Base-by-base conservation (phyloP, 73 alveolate genomes). In the Effrenium voratum region DNA sequence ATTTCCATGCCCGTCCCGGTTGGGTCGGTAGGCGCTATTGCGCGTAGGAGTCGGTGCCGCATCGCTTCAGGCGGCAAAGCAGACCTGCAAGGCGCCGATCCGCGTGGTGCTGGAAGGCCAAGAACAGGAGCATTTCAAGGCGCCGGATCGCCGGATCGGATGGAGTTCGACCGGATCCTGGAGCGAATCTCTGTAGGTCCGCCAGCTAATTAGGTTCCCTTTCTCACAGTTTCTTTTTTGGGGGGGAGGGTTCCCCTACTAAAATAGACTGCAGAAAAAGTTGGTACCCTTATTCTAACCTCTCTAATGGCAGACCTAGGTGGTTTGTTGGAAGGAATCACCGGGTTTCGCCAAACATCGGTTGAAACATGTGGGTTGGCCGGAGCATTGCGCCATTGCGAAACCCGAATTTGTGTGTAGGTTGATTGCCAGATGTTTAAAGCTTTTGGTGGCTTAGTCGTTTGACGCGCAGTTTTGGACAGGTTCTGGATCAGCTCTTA, bases 91-190 rank as follows among this genome's bases (percentile, higher is more conserved):
- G 45, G 32, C 36, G 66, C 24, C 45, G 49, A 24, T 70, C 40
- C 82, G 60, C 47, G 97, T 90, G 26, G 41, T 90, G 34, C 47
- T 90, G 34, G 97, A 90, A 41, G 76, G 83, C 16, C 88, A 86
- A 30, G 66, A 90, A 34, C 80, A 90, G 87, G 68, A 75, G 4
- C 97, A 90, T 52, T 90, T 90, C 36, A 55, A 19, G 75, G 93
- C 44, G 43, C 4, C 45, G 81, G 15, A 41, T 12, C 26, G 63
- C 26, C 63, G 63, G 8, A 8, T 19, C 8, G 26, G 63, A 52
- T 8, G 26, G 63, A 12, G 8, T 52, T 52, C n/a, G n/a, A n/a
- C n/a, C n/a, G n/a, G n/a, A n/a, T n/a, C n/a, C n/a, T n/a, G n/a
- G n/a, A n/a, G n/a, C n/a, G n/a, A n/a, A n/a, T n/a, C n/a, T n/a